Percentiles rank a stretch among this genome's conserved stretches.
phyloP scores from a whole-genome alignment of 2,329 filamentous ascomycete genomes.

The Ophiostoma quercus region DNA sequence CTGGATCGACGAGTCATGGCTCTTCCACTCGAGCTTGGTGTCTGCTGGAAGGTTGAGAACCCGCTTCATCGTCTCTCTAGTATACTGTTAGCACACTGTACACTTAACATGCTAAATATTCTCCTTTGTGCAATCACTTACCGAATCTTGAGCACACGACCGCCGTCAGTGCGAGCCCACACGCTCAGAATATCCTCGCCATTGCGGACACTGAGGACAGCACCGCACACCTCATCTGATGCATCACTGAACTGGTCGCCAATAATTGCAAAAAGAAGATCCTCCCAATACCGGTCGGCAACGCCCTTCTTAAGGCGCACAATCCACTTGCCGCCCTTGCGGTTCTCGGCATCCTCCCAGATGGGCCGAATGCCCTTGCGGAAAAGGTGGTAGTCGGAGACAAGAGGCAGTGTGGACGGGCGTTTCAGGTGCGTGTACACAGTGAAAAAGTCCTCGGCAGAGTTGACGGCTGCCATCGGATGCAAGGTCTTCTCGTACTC shows the following conservation, averaged over 20 bases:
- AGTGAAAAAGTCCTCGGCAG: slow-evolving; percentile 85
- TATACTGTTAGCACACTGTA: slow-evolving; percentile 5
- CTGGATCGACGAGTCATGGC: slow-evolving; percentile 91
- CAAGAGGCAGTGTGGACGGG: slow-evolving; percentile 79
- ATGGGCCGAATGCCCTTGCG: slow-evolving; percentile 94
- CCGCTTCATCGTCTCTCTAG: slow-evolving; percentile 88
- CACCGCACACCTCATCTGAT: slow-evolving; percentile 88
- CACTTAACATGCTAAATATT: background rate
- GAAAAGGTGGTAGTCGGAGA: slow-evolving; percentile 97
- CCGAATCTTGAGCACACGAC: slow-evolving; percentile 93
- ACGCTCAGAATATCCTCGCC: slow-evolving; percentile 97
- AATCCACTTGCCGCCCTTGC: slow-evolving; percentile 94
- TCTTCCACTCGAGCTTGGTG: slow-evolving; percentile 91
- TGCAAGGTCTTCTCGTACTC: slow-evolving; percentile 97
- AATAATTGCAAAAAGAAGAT: slow-evolving; percentile 81
- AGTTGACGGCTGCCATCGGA: slow-evolving; percentile 73
- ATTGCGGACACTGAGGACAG: slow-evolving; percentile 87
- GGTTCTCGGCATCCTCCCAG: slow-evolving; percentile 98
- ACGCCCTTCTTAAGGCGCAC: slow-evolving; percentile 96
- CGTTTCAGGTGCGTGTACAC: slow-evolving; percentile 86
- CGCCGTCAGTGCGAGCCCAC: slow-evolving; percentile 91
- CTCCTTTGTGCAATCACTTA: slow-evolving; percentile 42
- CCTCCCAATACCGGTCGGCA: slow-evolving; percentile 94
- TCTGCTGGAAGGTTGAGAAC: slow-evolving; percentile 79
- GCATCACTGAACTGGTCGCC: slow-evolving; percentile 93